phyloP scores from a whole-genome alignment of 441 rosid genomes.

The Croton laevigatus region DNA sequence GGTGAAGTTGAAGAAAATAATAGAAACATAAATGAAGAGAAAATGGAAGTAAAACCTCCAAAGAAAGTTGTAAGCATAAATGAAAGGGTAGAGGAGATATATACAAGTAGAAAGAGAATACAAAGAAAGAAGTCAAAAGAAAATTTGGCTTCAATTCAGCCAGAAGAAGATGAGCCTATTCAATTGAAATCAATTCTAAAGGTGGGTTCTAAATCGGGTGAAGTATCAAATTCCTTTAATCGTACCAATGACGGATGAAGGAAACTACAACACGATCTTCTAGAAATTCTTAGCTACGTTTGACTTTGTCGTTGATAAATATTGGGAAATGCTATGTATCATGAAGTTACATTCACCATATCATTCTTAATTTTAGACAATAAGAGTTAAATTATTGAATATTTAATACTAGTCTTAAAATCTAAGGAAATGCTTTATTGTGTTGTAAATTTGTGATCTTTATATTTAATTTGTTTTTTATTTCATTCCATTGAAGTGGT shows the following conservation, averaged over 20 bases:
- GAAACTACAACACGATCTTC: too few species aligned
- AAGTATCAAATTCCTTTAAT: conserved; percentile 17
- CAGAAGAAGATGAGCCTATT: conserved; percentile 25
- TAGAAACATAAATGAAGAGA: background rate
- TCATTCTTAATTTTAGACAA: too few species aligned
- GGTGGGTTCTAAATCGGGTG: conserved; percentile 32
- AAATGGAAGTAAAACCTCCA: conserved; percentile 26
- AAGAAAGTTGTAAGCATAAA: conserved; percentile 59
- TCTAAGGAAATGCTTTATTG: too few species aligned
- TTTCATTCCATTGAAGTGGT: too few species aligned
- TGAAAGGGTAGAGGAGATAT: conserved; percentile 40
- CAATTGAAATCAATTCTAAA: conserved; percentile 54
- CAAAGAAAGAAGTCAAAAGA: conserved; percentile 28
- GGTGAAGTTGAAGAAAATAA: background rate
- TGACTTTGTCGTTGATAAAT: too few species aligned
- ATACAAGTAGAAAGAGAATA: conserved; percentile 25
- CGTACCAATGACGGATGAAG: conserved; percentile 15
- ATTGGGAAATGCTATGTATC: too few species aligned
- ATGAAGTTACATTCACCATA: too few species aligned
- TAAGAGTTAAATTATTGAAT: too few species aligned
- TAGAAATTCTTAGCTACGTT: too few species aligned
- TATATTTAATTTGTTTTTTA: too few species aligned
- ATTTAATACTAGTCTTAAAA: too few species aligned
- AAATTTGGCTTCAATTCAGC: conserved; percentile 26
- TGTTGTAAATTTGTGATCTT: too few species aligned